Evolutionary conservation across 306 rosid species (phyloP).

Genomic region (Arachis stenosperma): DNA sequence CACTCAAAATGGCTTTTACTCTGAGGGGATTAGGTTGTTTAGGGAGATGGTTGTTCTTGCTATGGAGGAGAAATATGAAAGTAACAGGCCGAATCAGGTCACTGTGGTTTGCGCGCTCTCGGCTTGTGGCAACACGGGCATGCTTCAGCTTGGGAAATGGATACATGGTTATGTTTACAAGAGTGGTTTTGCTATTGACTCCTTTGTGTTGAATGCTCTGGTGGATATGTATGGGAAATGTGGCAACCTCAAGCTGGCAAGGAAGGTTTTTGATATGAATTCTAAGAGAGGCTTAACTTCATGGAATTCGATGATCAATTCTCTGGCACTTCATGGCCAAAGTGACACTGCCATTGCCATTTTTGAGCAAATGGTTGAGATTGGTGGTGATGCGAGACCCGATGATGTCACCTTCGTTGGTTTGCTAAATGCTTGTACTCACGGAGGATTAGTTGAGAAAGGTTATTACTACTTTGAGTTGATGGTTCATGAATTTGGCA

Average conservation of each 20-base stretch:
- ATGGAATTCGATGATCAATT: constrained; percentile 85
- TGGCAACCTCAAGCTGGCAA: constrained; percentile 62
- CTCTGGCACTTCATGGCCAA: constrained; percentile 71
- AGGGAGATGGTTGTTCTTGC: constrained; percentile 51
- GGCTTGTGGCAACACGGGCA: constrained; percentile 77
- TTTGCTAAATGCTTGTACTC: constrained; percentile 81
- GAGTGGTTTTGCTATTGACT: constrained; percentile 48
- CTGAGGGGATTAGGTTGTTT: constrained; percentile 63
- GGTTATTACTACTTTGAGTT: constrained; percentile 61
- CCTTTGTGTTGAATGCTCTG: constrained; percentile 64
- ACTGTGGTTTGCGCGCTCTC: constrained; percentile 73
- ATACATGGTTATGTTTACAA: constrained; percentile 69
- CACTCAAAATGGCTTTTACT: constrained; percentile 74
- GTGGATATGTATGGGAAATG: constrained; percentile 91
- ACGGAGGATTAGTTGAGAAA: constrained; percentile 73
- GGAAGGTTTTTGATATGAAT: constrained; percentile 61
- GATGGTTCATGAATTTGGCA: constrained; percentile 53
- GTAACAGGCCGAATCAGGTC: constrained; percentile 62
- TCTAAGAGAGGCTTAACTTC: constrained; percentile 55
- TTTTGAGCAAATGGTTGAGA: constrained; percentile 61
- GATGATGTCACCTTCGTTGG: constrained; percentile 77
- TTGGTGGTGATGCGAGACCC: constrained; percentile 44
- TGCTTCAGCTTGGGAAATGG: constrained; percentile 83
- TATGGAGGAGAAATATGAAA: constrained; percentile 30
- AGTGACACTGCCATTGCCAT: constrained; percentile 55